Base-by-base conservation (phyloP, 1,284 basidiomycete genomes). In the Tilletia setariae region DNA sequence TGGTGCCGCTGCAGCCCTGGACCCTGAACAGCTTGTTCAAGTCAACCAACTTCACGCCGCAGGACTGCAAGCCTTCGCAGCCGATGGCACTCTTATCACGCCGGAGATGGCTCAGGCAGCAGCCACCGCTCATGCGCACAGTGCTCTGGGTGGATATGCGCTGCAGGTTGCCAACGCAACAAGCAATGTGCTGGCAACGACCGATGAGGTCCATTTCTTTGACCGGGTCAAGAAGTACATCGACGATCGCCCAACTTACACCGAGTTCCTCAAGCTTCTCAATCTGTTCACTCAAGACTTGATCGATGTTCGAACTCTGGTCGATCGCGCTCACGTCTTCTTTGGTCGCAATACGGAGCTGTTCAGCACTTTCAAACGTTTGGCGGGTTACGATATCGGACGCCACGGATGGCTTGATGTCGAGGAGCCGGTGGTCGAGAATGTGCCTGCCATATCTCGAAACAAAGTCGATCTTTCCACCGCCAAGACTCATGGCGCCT, bases 231-330 rank as follows among this genome's bases (percentile, higher is more conserved):
- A 93, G 83, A 90, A 90, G 70, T 87, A 88, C 59, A 86, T 97
- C 70, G 82, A 94, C 76, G 92, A 91, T 80, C 89, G 92, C 47
- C 89, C 93, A 66, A 90, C 90, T 2, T 98, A 96, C 85, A 91
- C 94, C 82, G 95, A 98, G 84, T 98, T 98, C 85, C 85, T 98
- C 74, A 97, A 95, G 83, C 86, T 97, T 68, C 88, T 97, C 80
- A 98, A 98, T 82, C 86, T 98, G 1, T 98, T 95, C 83, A 91
- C 93, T 1, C 93, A 97, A 81, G 93, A 94, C 68, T 78, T 87
- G 88, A 94, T 98, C 78, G 91, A 96, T 79, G 86, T 90, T 67
- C 89, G 89, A 77, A 90, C 89, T 1, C 88, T 98, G 35, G n/a
- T 87, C 93, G 76, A 90, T 93, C 84, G 96, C 91, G 83, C 93